A percentile compares a stretch with the other conserved stretches of the same genome.
Evolutionary conservation across 2,329 filamentous ascomycete genomes (phyloP).

Genomic region (Ophiostoma angusticollis): DNA sequence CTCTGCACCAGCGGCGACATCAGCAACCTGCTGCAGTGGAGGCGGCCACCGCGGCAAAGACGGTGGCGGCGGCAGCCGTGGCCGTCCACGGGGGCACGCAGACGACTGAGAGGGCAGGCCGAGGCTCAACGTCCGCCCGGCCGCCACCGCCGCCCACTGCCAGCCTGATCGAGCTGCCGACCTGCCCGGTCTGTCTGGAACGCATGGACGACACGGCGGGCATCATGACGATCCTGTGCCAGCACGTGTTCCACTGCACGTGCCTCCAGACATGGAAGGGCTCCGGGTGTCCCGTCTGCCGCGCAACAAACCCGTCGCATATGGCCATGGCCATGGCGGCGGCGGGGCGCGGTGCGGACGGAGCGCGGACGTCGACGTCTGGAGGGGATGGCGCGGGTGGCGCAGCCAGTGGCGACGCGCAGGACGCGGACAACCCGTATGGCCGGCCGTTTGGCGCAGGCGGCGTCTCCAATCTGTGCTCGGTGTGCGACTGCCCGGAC

Average conservation of each 20-base stretch:
- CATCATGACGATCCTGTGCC: conserved; percentile 87
- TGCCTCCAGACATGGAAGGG: conserved; percentile 96
- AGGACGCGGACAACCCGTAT: conserved; percentile 36
- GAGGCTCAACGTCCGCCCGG: conserved; percentile 24
- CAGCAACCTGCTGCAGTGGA: background rate
- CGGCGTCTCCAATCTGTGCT: conserved; percentile 58
- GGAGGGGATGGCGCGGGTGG: background rate
- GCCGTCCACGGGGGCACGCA: background rate
- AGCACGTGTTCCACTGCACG: conserved; percentile 94
- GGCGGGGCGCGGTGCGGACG: background rate
- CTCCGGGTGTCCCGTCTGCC: conserved; percentile 84
- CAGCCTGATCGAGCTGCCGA: conserved; percentile 79
- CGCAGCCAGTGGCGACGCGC: conserved; percentile 5
- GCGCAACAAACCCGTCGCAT: conserved; percentile 55
- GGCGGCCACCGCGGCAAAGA: conserved; percentile 10
- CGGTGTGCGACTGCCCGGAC: conserved; percentile 62
- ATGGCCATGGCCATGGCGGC: conserved; percentile 4
- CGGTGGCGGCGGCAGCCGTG: background rate
- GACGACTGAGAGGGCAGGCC: background rate
- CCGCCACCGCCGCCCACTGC: conserved; percentile 60
- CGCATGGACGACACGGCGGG: conserved; percentile 97
- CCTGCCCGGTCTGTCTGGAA: conserved; percentile 91
- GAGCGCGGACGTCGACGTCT: conserved; percentile 5
- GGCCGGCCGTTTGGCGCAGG: conserved; percentile 44
- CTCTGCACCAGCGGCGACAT: too few relatives aligned